Percentiles rank a stretch among this genome's conserved stretches.
Evolutionary conservation across 306 rosid species (phyloP).

Genomic region (Oemleria cerasiformis): DNA sequence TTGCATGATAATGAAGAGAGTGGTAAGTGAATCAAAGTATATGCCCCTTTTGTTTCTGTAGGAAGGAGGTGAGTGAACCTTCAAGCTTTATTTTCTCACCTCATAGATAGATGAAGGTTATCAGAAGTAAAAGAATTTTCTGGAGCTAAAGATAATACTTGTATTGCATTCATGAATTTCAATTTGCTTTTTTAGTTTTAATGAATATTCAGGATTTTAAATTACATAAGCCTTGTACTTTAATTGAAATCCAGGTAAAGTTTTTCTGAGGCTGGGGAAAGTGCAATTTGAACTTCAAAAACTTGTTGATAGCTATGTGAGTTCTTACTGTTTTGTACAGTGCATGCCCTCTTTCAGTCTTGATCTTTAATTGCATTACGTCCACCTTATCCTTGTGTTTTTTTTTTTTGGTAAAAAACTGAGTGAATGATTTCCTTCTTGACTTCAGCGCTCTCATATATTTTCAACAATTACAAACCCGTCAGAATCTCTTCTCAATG

Average conservation of each 20-base stretch:
- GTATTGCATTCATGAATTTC: not conserved
- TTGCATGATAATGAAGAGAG: conserved; percentile 53
- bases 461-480: conserved; percentile 72
- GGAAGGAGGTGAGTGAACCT: conserved; percentile 36
- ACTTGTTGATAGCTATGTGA: conserved; percentile 80
- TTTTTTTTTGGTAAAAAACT: too few species aligned
- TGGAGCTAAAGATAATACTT: not conserved
- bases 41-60: not conserved
- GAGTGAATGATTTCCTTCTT: conserved; percentile 26
- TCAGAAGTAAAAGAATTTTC: not conserved
- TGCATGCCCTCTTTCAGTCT: conserved; percentile 22
- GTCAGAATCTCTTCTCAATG: conserved; percentile 89
- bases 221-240: conserved; percentile 30
- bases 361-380: conserved; percentile 4
- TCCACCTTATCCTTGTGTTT: conserved; percentile 22
- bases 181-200: not conserved
- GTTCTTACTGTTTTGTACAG: conserved; percentile 25
- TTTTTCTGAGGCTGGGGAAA: conserved; percentile 66
- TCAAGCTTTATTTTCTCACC: not conserved
- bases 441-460: conserved; percentile 72
- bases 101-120: not conserved
- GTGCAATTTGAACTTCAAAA: conserved; percentile 81
- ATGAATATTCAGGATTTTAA: conserved; percentile 28
- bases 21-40: conserved; percentile 35
- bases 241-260: conserved; percentile 53